Evolutionary conservation across 768 basidiomycete genomes (phyloP), one percentile per base, ranked within the genome.

Genomic region (Phaffia australis): DNA sequence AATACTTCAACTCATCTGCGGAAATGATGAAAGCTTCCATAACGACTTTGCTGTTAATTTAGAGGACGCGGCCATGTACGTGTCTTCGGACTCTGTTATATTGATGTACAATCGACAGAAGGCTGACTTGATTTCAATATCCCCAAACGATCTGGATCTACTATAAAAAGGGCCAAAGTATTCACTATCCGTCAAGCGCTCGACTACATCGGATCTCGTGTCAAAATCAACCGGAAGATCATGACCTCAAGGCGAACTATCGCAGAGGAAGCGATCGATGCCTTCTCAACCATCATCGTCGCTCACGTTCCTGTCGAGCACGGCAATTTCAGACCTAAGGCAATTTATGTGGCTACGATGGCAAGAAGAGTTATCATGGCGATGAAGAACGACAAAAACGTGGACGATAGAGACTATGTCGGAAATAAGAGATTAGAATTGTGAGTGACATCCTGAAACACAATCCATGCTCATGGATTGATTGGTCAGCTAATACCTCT

Each of bases 371-470:
- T 99, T 16, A 80, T 99, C 60, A 90, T 93, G 87, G 92, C 92
- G 21, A 87, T 97, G 84, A 84, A 91, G 66, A 91, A 98, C 75
- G 89, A 90, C 76, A 92, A 86, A 72, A 91, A 92, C 84, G 92
- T 95, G 14, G 95, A 99, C 72, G 95, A 99, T 77, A 83, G 95
- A 56, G 95, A 99, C 77, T 99, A 99, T 75, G 95, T 99, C 66
- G 95, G 95, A 57, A 99, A 99, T 78, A 99, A 99, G 77, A 88
- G 95, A 57, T 79, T 99, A 54, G 95, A 99, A 78, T 83, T 99
- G 94, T 95, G 76, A 74, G 87, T 81, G 7, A 54, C 3, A 9
- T 19, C 42, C 11, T n/a, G n/a, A n/a, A n/a, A n/a, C n/a, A n/a
- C n/a, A n/a, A n/a, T 56, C n/a, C 5, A 1, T 57, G 27, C 42